Percentiles rank a stretch among this genome's conserved stretches.
Conservation (phyloP, 2,329 filamentous ascomycete genomes). For the Hymenoscyphus repandus region DNA sequence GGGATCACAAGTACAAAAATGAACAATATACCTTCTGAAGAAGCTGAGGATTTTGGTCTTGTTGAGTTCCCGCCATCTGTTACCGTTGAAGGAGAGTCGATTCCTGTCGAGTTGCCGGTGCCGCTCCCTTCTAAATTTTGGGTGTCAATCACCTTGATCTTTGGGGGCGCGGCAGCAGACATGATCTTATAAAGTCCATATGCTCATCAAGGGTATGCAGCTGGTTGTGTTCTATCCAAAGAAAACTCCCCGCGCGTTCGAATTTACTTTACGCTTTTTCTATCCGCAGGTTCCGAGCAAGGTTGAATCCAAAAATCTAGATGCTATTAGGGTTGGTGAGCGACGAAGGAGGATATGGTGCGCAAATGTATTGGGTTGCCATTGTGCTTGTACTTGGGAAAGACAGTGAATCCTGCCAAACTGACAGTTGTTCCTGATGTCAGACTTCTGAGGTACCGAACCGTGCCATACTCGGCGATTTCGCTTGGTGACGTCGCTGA, state of each 20-base stretch:
- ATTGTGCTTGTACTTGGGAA: too few species aligned
- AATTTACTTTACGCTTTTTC: conserved; percentile 11
- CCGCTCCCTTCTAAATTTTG: conserved; percentile 19
- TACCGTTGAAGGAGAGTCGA: conserved; percentile 26
- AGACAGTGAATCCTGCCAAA: too few species aligned
- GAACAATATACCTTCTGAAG: conserved; percentile 28
- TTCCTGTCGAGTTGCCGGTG: conserved; percentile 11
- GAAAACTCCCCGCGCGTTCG: conserved; percentile 13
- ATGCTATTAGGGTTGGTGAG: too few species aligned
- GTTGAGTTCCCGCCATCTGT: conserved; percentile 24
- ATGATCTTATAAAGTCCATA: conserved; percentile 25
- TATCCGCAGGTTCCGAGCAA: conserved; percentile 12
- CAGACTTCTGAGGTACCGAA: too few species aligned
- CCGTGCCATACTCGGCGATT: too few species aligned
- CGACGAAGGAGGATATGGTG: too few species aligned
- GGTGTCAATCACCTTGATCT: conserved; percentile 28
- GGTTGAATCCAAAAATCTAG: background rate
- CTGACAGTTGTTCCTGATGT: too few species aligned
- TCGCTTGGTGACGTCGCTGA: too few species aligned
- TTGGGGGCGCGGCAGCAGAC: conserved; percentile 27
- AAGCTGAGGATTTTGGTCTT: conserved; percentile 26
- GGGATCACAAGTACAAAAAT: conserved; percentile 4
- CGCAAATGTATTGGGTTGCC: too few species aligned
- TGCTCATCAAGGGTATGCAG: conserved; percentile 3
- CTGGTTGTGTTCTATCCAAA: background rate